Base-by-base conservation (phyloP, 129 eudicot genomes). In the Flaveria trinervia region DNA sequence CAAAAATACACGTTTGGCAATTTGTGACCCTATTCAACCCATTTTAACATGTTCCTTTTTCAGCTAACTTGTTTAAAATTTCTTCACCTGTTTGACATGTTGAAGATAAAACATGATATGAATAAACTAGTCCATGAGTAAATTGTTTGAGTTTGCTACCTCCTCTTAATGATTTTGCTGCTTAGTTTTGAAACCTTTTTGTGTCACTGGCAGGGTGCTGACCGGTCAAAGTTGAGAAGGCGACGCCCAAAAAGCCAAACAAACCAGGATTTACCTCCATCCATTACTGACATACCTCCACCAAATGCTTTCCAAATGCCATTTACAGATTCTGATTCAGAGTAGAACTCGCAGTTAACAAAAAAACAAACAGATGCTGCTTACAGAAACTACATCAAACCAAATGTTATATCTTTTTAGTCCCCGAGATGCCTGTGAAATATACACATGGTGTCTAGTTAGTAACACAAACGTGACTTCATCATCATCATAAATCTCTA, bases 301-400 rank as follows among this genome's bases (percentile, higher is more conserved):
- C 84, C 79, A 51, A 80, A 95, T 85, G 93, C 99, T 70, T 67
- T 77, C 52, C 99, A 91, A 81, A 62, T 84, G 83, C 83, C 86
- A 41, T 85, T 86, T 46, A 81, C 97, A 0, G 99, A 92, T 83
- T 87, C 99, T 9, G 97, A 89, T 75, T 77, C 93, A 2, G 93
- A 84, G 20, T 87, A 93, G 73, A 66, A 69, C 74, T 15, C 22
- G 22, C 28, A 11, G 74, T 65, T 70, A 4, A 64, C 18, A 61
- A 49, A 49, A 13, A 49, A 49, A 8, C 41, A 45, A 28, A 28
- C 30, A 65, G 26, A 46, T 45, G 56, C 50, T 12, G 70, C 50
- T 77, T 28, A 62, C 30, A n/a, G n/a, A 68, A 26, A 36, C 36
- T 18, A 74, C 51, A 72, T 73, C n/a, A 43, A 80, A 25, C 71